Base-by-base conservation (phyloP, 2,329 filamentous ascomycete species). In the Diatrype stigma region DNA sequence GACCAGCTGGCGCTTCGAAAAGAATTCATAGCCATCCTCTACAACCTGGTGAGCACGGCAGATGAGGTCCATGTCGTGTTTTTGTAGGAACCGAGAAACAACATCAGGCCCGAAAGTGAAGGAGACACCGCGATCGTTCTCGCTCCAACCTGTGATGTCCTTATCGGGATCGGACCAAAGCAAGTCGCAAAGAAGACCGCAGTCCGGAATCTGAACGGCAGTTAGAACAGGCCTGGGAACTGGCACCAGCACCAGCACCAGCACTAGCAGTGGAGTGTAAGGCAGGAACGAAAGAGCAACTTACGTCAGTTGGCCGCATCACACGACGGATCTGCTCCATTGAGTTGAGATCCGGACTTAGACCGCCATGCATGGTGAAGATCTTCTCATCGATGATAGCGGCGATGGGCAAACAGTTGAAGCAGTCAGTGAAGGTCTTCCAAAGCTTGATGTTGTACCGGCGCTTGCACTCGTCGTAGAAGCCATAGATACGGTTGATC, bases 321-420 rank as follows among this genome's bases (percentile, higher is more conserved):
- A 99, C 93, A 63, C 93, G 89, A 70, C 94, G 90, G 65, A 99
- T 99, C 79, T 99, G 93, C 79, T 99, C 94, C 94, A 99, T 99
- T 32, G 92, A 96, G 81, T 97, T 96, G 60, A 99, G 80, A 70
- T 96, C 94, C 42, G 94, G 94, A 73, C 91, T 96, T 66, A 99
- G 77, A 67, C 94, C 94, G 69, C 94, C 94, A 75, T 99, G 94
- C 93, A 99, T 96, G 68, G 92, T 96, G 79, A 99, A 97, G 70
- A 99, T 99, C 87, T 97, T 99, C 80, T 96, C 94, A 68, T 96
- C 93, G 64, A 99, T 96, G 74, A 99, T 99, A 61, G 94, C 93
- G 52, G 93, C 94, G 71, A 99, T 97, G 45, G 93, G 93, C 67
- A 97, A 76, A 76, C 91, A 96, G 81, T 99, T 99, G 84, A 99